Base-by-base conservation (phyloP, 106 monocot species). In the Allium fistulosum region DNA sequence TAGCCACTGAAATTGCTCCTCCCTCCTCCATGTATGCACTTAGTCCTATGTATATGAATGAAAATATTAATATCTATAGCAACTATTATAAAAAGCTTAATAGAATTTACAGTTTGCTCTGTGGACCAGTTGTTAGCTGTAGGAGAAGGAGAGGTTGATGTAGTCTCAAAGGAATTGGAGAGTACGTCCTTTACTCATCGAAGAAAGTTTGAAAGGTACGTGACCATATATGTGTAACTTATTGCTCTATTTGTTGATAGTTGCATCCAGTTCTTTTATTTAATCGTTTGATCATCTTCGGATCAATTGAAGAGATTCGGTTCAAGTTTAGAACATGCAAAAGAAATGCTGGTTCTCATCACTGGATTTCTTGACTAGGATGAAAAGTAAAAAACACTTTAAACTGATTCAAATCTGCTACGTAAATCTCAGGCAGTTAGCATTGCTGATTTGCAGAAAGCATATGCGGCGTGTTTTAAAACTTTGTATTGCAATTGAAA, bases 221-320 rank as follows among this genome's bases (percentile, higher is more conserved):
- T 37, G 37, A 37, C 37, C 37, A 37, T 37, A 5, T 37, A 37
- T 37, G 37, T 5, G 5, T 37, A 37, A 37, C 56, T 74, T 17
- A 93, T 99, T 71, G 70, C 82, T 28, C 48, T 90, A 58, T 81
- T 99, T 58, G 80, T 81, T 17, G 77, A 99, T 86, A 92, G 92
- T 61, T 53, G 63, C 63, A 72, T 69, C 28, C 11, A 28, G 0
- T 37, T 52, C 59, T 17, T 15, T 65, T 61, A 60, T 46, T 37
- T n/a, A 57, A 28, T 17, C 5, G n/a, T 48, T 26, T 7, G 65
- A 66, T 12, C 16, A 13, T 15, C 52, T 53, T 68, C 50, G 48
- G 61, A 66, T 58, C 46, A 16, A 57, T 4, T 67, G 53, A 71
- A 97, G 97, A 89, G 80, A 67, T 97, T 90, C 55, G 9, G 55